Evolutionary conservation across 2,329 filamentous ascomycete species (phyloP).

Genomic region (Talaromyces marneffei): DNA sequence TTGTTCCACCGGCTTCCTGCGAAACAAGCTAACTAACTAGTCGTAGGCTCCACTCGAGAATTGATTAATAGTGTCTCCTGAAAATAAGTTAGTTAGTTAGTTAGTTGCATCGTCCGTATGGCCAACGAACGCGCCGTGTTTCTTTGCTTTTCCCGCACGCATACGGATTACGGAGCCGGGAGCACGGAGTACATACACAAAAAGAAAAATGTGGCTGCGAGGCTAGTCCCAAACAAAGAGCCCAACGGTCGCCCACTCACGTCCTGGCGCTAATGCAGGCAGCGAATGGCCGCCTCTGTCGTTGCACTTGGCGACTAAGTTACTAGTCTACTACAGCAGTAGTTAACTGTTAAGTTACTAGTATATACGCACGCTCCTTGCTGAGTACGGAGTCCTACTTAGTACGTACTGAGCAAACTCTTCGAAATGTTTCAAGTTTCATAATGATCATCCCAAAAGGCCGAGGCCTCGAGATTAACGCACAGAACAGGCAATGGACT

Average conservation of each 20-base stretch:
- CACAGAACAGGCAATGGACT: background rate
- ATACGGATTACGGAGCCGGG: too few relatives aligned
- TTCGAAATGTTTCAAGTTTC: background rate
- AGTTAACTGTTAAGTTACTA: too few relatives aligned
- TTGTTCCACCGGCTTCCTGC: background rate
- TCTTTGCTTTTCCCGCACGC: background rate
- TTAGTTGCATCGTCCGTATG: too few relatives aligned
- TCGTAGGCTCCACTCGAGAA: background rate
- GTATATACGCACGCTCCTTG: too few relatives aligned
- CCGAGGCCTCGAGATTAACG: background rate
- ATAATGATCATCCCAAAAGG: background rate
- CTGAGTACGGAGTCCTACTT: too few relatives aligned
- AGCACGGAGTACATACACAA: background rate
- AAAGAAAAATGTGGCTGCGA: background rate
- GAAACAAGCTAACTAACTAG: background rate
- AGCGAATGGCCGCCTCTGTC: background rate
- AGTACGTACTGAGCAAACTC: background rate
- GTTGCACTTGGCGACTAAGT: too few relatives aligned
- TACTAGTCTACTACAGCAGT: too few relatives aligned
- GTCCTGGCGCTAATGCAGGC: slow-evolving; percentile 3
- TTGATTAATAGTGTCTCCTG: background rate
- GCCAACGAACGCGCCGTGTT: too few relatives aligned
- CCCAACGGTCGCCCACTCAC: slow-evolving; percentile 3
- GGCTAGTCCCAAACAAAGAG: background rate
- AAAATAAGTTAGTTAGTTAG: too few relatives aligned